phyloP scores from a whole-genome alignment of 441 rosid species.

The Raphanus hybrid region DNA sequence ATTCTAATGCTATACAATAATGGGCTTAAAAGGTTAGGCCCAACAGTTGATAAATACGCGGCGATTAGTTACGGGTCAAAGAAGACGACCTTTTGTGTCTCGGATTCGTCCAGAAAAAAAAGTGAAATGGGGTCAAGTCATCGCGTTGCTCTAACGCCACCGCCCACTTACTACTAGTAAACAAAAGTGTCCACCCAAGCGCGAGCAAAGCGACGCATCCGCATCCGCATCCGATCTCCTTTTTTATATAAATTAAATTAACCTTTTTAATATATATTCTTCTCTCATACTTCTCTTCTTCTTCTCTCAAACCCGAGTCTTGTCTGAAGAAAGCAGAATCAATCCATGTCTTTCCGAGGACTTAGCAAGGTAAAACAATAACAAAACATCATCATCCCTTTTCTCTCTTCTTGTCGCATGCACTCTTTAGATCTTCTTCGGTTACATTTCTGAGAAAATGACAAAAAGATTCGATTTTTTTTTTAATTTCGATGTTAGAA shows the following conservation, averaged over 20 bases:
- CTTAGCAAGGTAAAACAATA: conserved; percentile 30
- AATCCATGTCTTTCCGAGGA: conserved; percentile 43
- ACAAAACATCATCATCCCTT: neutral
- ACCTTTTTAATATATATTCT: neutral
- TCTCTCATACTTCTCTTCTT: neutral
- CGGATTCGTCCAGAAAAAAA: neutral
- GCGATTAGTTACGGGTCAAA: conserved; percentile 12
- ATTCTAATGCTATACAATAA: neutral
- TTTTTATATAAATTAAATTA: neutral
- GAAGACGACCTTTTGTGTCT: neutral
- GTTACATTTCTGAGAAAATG: neutral
- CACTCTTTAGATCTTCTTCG: conserved; percentile 14
- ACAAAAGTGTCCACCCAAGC: conserved; percentile 30
- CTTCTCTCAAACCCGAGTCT: neutral
- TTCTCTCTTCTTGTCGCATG: conserved; percentile 19
- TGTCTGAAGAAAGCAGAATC: conserved; percentile 14
- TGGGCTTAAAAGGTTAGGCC: conserved; percentile 27
- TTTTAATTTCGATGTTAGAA: no score
- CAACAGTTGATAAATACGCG: conserved; percentile 1
- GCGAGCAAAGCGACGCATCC: conserved; percentile 39
- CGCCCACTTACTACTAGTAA: conserved; percentile 23
- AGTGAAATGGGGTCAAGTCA: conserved; percentile 1
- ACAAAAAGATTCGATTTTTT: neutral
- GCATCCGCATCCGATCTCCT: conserved; percentile 10
- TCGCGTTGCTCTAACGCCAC: conserved; percentile 46